A percentile compares a stretch with the other conserved stretches of the same genome.
phyloP scores from a whole-genome alignment of 257 asterid species.

The Leonotis leonurus region DNA sequence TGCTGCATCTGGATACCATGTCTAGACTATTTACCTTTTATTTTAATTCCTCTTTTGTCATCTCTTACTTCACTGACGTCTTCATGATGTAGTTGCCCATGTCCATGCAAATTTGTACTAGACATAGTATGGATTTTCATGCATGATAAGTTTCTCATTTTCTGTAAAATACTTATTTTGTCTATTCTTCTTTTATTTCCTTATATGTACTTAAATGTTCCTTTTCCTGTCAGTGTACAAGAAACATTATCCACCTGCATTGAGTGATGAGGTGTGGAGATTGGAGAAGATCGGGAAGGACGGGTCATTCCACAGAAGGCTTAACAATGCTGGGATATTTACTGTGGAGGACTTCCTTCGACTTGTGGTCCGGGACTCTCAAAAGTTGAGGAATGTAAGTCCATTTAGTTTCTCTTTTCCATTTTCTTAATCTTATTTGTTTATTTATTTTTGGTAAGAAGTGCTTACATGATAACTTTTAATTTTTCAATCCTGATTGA shows the following conservation, averaged over 20 bases:
- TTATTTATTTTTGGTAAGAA: not conserved
- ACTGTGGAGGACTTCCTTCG: conserved; percentile 88
- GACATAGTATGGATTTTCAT: not conserved
- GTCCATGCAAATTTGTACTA: not conserved
- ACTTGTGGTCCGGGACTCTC: conserved; percentile 83
- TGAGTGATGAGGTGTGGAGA: conserved; percentile 95
- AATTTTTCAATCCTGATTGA: not conserved
- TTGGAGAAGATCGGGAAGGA: conserved; percentile 99
- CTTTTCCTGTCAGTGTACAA: conserved; percentile 67
- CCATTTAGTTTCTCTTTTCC: not conserved
- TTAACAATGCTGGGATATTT: conserved; percentile 68
- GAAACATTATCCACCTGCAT: conserved; percentile 94
- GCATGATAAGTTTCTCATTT: not conserved
- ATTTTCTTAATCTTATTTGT: not conserved
- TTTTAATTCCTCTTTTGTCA: not conserved
- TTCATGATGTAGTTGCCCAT: not conserved
- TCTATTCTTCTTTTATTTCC: not conserved
- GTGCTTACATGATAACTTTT: not conserved
- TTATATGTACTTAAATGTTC: conserved; percentile 2
- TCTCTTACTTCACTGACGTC: not conserved
- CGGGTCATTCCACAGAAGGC: conserved; percentile 96
- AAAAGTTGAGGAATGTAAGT: conserved; percentile 80
- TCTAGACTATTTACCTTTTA: not conserved
- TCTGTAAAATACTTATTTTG: not conserved
- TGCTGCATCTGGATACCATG: not conserved